Evolutionary conservation across 495 filamentous ascomycete genomes (phyloP), one percentile per base, ranked within the genome.

Genomic region (Neurospora hispaniola): DNA sequence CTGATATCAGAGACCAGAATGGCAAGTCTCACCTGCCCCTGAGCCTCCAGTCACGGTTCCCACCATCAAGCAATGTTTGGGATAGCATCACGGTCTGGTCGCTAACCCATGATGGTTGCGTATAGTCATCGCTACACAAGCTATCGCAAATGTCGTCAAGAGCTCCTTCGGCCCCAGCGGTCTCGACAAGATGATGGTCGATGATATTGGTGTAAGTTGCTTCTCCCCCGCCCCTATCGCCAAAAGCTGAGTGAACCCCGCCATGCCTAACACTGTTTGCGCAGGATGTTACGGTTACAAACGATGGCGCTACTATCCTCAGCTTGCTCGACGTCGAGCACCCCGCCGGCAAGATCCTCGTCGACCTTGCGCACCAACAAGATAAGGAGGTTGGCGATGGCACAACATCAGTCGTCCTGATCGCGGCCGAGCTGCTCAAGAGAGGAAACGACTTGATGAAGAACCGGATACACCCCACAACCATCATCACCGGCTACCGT

Each of bases 111-210:
- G 71, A 66, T 66, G 54, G 27, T 18, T 27, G 3, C 23, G 54
- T 35, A 18, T 77, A 97, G 96, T 99, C 43, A 89, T 94, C 73
- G 96, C 96, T 70, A 98, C 96, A 59, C 93, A 97, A 82, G 94
- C 94, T 66, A 98, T 99, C 80, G 91, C 96, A 81, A 98, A 98
- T 90, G 93, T 98, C 71, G 94, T 99, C 81, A 98, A 97, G 85
- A 97, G 92, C 84, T 99, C 96, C 16, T 99, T 98, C 81, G 96
- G 96, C 48, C 96, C 96, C 73, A 97, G 93, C 73, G 96, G 96
- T 42, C 85, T 99, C 76, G 96, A 99, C 80, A 99, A 99, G 88
- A 98, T 99, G 96, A 98, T 99, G 96, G 96, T 99, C 79, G 96
- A 99, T 82, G 96, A 99, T 79, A 98, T 98, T 81, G 96, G 96